phyloP scores from a whole-genome alignment of 768 basidiomycete species.

The Trametes punicea region DNA sequence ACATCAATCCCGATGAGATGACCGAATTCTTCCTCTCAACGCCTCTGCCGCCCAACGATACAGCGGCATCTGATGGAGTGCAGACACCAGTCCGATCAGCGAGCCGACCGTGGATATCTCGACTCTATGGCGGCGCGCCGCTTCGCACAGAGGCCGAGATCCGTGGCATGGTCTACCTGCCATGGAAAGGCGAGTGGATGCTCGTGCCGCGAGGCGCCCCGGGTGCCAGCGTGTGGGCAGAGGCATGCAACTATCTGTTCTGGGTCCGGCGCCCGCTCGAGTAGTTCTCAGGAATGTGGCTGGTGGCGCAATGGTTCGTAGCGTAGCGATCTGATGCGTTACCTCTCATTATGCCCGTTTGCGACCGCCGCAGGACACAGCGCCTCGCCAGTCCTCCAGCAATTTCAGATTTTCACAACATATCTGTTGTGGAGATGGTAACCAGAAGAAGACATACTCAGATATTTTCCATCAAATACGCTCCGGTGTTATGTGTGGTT shows the following conservation, averaged over 20 bases:
- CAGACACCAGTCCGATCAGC: background rate
- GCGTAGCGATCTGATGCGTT: background rate
- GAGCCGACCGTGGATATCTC: slow-evolving; percentile 56
- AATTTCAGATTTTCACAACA: no score
- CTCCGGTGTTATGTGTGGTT: no score
- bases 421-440: no score
- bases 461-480: no score
- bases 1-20: slow-evolving; percentile 82
- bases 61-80: background rate
- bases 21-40: slow-evolving; percentile 66
- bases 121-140: slow-evolving; percentile 46
- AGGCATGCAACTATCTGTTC: slow-evolving; percentile 76
- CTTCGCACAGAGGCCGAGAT: slow-evolving; percentile 70
- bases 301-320: background rate
- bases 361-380: no score
- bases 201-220: slow-evolving; percentile 55
- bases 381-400: no score
- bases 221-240: slow-evolving; percentile 35
- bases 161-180: slow-evolving; percentile 76
- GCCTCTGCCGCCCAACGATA: slow-evolving; percentile 22
- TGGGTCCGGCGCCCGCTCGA: slow-evolving; percentile 73
- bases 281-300: background rate
- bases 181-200: slow-evolving; percentile 64
- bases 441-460: no score
- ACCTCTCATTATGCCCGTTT: no score